Evolutionary conservation across 805 yeast species (phyloP).

Genomic region (Saccharomycopsis javanensis): DNA sequence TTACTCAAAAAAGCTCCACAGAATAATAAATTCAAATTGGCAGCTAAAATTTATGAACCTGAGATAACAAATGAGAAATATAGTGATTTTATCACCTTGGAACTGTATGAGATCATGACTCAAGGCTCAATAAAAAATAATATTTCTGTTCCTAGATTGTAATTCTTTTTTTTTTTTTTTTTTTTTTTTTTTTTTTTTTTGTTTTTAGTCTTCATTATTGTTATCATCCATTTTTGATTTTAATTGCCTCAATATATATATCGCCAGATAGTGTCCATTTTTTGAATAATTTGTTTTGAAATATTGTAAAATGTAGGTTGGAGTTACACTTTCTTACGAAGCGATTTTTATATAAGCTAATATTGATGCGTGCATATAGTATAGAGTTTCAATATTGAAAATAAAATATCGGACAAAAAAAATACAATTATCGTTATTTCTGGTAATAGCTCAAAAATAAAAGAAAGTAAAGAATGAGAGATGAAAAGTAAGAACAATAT

Average conservation of each 20-base stretch:
- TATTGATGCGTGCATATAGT: neutral
- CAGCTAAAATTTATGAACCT: slow-evolving; percentile 51
- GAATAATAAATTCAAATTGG: slow-evolving; percentile 40
- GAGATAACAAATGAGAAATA: slow-evolving; percentile 54
- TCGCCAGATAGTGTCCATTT: too few species aligned
- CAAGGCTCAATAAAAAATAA: slow-evolving; percentile 20
- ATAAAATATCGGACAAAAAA: neutral
- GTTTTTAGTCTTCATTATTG: neutral
- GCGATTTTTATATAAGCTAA: neutral
- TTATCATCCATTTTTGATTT: neutral
- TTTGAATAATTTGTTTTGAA: neutral
- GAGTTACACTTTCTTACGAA: neutral
- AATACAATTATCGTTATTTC: neutral
- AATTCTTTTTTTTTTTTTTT: neutral
- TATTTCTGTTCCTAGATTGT: slow-evolving; percentile 12
- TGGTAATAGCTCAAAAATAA: neutral
- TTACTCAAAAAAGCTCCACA: slow-evolving; percentile 38
- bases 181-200: too few species aligned
- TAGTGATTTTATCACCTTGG: slow-evolving; percentile 57
- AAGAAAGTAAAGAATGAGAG: neutral
- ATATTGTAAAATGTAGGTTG: neutral
- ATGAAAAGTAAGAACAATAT: neutral
- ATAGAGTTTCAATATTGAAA: neutral
- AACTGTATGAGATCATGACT: slow-evolving; percentile 49
- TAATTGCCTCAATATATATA: too few species aligned